Evolutionary conservation across 495 filamentous ascomycete species (phyloP), one percentile per base, ranked within the genome.

Genomic region (Aspergillus funiculosus): DNA sequence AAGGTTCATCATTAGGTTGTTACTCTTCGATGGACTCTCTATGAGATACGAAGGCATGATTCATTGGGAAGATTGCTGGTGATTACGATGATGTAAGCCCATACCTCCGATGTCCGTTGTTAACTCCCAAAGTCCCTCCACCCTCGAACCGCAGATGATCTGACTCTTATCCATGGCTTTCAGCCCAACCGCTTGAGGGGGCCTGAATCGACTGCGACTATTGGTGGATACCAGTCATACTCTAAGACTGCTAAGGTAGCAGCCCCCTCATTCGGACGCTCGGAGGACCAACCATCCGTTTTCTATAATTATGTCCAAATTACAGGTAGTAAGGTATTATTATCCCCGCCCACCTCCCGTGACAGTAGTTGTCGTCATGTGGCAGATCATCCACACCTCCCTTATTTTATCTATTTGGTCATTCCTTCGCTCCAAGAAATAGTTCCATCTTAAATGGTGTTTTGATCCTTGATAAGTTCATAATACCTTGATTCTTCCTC

Each of bases 351-450:
- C 28, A 32, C 20, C 48, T 48, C 37, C 32, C 39, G 39, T 51
- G 47, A 46, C 43, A 50, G n/a, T n/a, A n/a, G 37, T 44, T 55
- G 48, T 51, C 43, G 52, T 55, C 52, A 55, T 55, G 46, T 51
- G 52, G 38, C 8, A 49, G 51, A 53, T 52, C 43, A 48, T 40
- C 39, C 29, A 53, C 19, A 13, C 20, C 24, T 30, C 30, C 15
- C 25, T 26, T 38, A 21, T 19, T 24, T 27, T 41, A 34, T 49
- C 40, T 36, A 46, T 45, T 32, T 44, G 43, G 48, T 37, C 38
- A 24, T 28, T 17, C 34, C 17, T 26, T 24, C 8, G 18, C 9
- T 39, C 28, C 17, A 3, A 30, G 11, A 14, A n/a, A n/a, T n/a
- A n/a, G n/a, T n/a, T n/a, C 35, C 35, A 4, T 31, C 20, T 43